phyloP scores from a whole-genome alignment of 305 asterid genomes.

The Solanum hybrid region DNA sequence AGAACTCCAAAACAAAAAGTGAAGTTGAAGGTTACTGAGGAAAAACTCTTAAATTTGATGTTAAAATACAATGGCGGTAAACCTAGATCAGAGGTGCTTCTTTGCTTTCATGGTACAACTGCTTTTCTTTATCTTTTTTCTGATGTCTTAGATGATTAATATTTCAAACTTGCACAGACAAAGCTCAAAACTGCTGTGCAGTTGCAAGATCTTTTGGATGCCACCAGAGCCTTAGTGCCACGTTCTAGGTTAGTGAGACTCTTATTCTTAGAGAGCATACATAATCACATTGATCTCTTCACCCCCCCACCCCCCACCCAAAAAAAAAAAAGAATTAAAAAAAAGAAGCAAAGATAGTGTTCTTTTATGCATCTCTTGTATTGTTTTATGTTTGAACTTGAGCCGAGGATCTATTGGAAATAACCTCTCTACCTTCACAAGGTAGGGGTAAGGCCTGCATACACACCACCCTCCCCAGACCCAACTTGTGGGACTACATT shows the following conservation, averaged over 20 bases:
- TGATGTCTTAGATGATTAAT: slow-evolving; percentile 4
- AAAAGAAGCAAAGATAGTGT: neutral
- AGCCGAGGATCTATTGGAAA: neutral
- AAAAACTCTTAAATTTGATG: slow-evolving; percentile 90
- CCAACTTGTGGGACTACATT: neutral
- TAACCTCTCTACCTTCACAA: neutral
- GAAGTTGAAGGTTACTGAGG: slow-evolving; percentile 95
- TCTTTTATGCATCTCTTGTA: neutral
- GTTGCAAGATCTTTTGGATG: slow-evolving; percentile 96
- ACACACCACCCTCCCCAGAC: neutral
- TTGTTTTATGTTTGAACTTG: neutral
- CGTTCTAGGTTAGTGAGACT: slow-evolving; percentile 48
- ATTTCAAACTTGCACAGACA: slow-evolving; percentile 45
- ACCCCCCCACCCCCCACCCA: neutral
- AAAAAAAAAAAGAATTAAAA: too few relatives aligned
- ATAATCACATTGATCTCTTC: neutral
- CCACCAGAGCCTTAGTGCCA: slow-evolving; percentile 86
- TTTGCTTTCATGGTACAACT: slow-evolving; percentile 9
- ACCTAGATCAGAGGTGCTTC: slow-evolving; percentile 88
- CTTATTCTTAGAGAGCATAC: neutral
- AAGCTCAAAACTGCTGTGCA: slow-evolving; percentile 94
- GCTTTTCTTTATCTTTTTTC: neutral
- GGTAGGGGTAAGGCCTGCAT: neutral
- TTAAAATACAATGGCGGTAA: slow-evolving; percentile 87
- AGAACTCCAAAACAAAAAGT: slow-evolving; percentile 99